Evolutionary conservation across 1,284 basidiomycete species (phyloP), one percentile per base, ranked within the genome.

Genomic region (Vanrija sp.): DNA sequence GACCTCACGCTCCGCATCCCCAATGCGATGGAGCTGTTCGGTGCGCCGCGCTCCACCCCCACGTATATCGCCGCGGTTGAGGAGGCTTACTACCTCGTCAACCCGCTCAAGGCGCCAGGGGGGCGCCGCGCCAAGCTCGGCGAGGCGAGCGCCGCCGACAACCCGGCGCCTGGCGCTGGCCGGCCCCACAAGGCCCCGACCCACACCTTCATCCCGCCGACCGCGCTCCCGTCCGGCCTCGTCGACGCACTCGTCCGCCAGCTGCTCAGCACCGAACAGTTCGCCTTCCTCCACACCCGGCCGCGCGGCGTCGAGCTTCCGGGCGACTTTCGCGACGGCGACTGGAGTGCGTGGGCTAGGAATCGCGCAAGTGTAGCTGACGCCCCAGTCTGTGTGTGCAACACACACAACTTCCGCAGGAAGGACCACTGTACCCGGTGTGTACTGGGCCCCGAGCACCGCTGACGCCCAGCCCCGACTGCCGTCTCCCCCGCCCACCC

Each of bases 331-430:
- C 22, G 22, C n/a, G 27, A 39, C 10, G 39, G 22, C 9, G 47
- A 49, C 42, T 54, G 47, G 47, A 16, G 47, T 49, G 31, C 41
- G 53, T 45, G 18, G 31, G 7, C 27, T 31, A 14, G 15, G 24
- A 25, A n/a, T n/a, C n/a, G n/a, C n/a, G 24, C 5, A 25, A 19
- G 31, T 18, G 6, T 25, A 45, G 25, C 53, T 49, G 4, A 49
- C 47, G 19, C 31, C 2, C 12, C 53, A 54, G 53, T 37, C 15
- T 54, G 53, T 19, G 10, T 22, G 1, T 54, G 53, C 41, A 45
- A 48, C 20, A 47, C 44, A 14, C 47, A 38, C 48, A 54, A 50
- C 53, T 39, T 24, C 18, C 35, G 39, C 35, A 18, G 16, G 6
- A 41, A 41, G 35, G 24, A 24, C 16, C 20, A 31, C 37, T 54